A percentile compares a stretch with the other conserved stretches of the same genome.
Evolutionary conservation across 495 filamentous ascomycete species (phyloP).

Genomic region (Viridothelium virens): DNA sequence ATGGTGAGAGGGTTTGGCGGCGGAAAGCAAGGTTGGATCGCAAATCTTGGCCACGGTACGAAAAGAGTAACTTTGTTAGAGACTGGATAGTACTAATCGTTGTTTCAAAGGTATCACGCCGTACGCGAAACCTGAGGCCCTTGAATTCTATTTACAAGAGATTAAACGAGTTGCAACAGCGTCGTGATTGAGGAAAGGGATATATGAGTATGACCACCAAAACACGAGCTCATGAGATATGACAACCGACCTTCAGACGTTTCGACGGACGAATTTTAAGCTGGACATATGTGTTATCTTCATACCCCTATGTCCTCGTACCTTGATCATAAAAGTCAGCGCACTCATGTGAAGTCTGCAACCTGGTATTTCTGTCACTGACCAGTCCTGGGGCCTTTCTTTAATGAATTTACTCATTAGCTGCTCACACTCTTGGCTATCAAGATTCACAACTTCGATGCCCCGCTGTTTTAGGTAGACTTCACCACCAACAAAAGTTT

Average conservation of each 20-base stretch:
- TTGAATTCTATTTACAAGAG: slow-evolving; percentile 90
- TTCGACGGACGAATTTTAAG: background rate
- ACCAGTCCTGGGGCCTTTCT: slow-evolving; percentile 72
- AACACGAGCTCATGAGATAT: slow-evolving; percentile 19
- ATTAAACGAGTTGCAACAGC: slow-evolving; percentile 57
- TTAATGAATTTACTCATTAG: slow-evolving; percentile 72
- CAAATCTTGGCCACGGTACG: slow-evolving; percentile 82
- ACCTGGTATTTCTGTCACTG: slow-evolving; percentile 24
- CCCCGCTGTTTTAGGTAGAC: slow-evolving; percentile 61
- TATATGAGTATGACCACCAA: background rate
- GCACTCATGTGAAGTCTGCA: slow-evolving; percentile 11
- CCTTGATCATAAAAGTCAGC: slow-evolving; percentile 19
- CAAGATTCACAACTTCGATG: slow-evolving; percentile 66
- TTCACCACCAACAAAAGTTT: slow-evolving; percentile 71
- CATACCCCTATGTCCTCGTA: slow-evolving; percentile 16
- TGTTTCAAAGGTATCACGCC: slow-evolving; percentile 73
- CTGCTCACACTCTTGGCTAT: slow-evolving; percentile 59
- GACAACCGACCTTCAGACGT: background rate
- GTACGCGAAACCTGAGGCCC: slow-evolving; percentile 81
- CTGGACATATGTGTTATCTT: background rate
- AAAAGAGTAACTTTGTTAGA: slow-evolving; percentile 8
- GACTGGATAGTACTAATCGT: slow-evolving; percentile 14
- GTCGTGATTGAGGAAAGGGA: background rate
- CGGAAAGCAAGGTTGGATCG: slow-evolving; percentile 84
- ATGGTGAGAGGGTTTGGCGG: slow-evolving; percentile 83